These are phyloP conservation scores for Myxozyma vanderwaltii DNA, from an alignment of 805 yeast genomes.

Conservation along the genomic window DNA sequence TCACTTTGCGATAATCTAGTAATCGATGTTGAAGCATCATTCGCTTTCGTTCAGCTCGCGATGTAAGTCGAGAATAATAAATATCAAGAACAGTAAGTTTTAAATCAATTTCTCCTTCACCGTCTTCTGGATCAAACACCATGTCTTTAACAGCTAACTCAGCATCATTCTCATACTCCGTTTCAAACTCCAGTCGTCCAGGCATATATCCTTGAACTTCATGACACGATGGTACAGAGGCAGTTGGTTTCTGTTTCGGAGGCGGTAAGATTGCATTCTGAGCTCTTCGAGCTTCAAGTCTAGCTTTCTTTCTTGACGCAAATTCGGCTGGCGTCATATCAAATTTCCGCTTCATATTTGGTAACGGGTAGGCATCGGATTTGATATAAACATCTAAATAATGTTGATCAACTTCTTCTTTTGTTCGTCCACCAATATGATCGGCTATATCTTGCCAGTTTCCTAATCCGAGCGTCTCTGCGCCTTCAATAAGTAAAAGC, in stretches of 20 bases:
- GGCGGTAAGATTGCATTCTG: slow-evolving; percentile 69
- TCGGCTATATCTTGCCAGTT: slow-evolving; percentile 99
- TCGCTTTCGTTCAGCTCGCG: slow-evolving; percentile 92
- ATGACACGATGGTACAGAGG: slow-evolving; percentile 94
- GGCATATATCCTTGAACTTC: slow-evolving; percentile 99
- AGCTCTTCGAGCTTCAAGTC: slow-evolving; percentile 65
- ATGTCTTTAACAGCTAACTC: slow-evolving; percentile 92
- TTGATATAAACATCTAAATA: slow-evolving; percentile 72
- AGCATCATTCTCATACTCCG: slow-evolving; percentile 95
- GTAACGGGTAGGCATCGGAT: slow-evolving; percentile 79
- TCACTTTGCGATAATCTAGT: slow-evolving; percentile 81
- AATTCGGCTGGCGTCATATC: slow-evolving; percentile 68
- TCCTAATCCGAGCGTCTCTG: slow-evolving; percentile 88
- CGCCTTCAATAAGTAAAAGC: slow-evolving; percentile 80
- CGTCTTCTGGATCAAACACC: slow-evolving; percentile 93
- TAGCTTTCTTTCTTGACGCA: slow-evolving; percentile 61
- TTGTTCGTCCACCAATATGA: slow-evolving; percentile 87
- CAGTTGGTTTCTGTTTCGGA: slow-evolving; percentile 83
- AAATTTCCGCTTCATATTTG: slow-evolving; percentile 77
- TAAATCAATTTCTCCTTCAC: slow-evolving; percentile 82
- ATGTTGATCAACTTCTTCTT: slow-evolving; percentile 88
- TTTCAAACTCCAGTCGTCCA: slow-evolving; percentile 94
- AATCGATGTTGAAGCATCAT: slow-evolving; percentile 72
- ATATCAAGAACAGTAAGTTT: slow-evolving; percentile 85
- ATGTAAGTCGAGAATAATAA: slow-evolving; percentile 82